Evolutionary conservation across 129 eudicot species (phyloP).

Genomic region (Saposhnikovia divaricata): DNA sequence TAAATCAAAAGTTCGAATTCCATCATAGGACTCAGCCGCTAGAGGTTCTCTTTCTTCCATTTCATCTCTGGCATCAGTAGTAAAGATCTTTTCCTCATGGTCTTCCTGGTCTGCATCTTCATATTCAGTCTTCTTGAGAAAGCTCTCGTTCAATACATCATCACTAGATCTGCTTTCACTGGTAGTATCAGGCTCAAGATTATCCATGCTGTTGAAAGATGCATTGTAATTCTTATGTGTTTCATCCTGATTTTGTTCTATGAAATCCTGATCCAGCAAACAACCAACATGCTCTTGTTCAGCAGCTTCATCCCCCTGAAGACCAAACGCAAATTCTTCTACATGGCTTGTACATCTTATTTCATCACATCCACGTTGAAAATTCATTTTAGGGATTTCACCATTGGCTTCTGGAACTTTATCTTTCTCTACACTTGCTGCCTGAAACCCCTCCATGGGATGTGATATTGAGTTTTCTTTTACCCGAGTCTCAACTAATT

Average conservation of each 20-base stretch:
- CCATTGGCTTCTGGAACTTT: not conserved
- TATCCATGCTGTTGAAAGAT: conserved; percentile 21
- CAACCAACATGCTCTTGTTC: not conserved
- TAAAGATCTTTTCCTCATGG: not conserved
- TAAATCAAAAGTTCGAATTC: not conserved
- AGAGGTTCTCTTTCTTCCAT: conserved; percentile 4
- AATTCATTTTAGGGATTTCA: conserved; percentile 1
- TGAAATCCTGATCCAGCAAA: conserved; percentile 10
- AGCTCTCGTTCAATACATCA: not conserved
- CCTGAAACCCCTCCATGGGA: not conserved
- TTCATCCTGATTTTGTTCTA: not conserved
- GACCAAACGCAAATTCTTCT: conserved; percentile 4
- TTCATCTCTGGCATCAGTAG: not conserved
- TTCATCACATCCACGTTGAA: conserved; percentile 18
- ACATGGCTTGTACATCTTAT: not conserved
- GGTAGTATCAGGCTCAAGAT: conserved; percentile 14
- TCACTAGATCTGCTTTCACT: conserved; percentile 4
- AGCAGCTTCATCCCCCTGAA: conserved; percentile 18
- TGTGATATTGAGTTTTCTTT: not conserved
- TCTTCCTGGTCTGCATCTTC: conserved; percentile 12
- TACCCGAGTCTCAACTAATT: not conserved
- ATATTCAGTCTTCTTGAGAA: conserved; percentile 11
- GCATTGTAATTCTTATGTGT: conserved; percentile 3
- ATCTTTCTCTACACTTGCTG: not conserved
- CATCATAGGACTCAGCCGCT: conserved; percentile 2